Conservation (phyloP, 1,284 basidiomycete species). For the Rhodofomes roseus region DNA sequence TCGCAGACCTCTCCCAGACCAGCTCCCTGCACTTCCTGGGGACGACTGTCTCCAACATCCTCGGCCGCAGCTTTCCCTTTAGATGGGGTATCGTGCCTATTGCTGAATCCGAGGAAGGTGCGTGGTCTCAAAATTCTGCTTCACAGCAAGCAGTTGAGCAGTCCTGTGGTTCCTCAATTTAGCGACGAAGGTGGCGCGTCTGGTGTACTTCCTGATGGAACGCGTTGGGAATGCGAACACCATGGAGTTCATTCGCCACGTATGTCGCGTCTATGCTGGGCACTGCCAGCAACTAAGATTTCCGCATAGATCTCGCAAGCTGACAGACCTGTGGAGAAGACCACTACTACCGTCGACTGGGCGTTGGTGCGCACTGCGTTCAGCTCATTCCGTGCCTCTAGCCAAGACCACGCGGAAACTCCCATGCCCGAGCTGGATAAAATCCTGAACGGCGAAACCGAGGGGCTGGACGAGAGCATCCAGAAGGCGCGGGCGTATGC, state of each 20-base stretch:
- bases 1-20: slow-evolving; percentile 71
- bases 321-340: slow-evolving; percentile 29
- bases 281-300: background rate
- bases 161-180: background rate
- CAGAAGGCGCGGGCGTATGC: slow-evolving; percentile 47
- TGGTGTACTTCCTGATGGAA: slow-evolving; percentile 67
- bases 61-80: slow-evolving; percentile 71
- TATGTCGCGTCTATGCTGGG: slow-evolving; percentile 27
- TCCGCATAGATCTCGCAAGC: slow-evolving; percentile 33
- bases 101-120: slow-evolving; percentile 55
- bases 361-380: slow-evolving; percentile 40
- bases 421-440: slow-evolving; percentile 35
- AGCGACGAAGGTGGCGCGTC: slow-evolving; percentile 69
- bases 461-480: slow-evolving; percentile 7
- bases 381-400: slow-evolving; percentile 29
- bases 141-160: too few relatives aligned
- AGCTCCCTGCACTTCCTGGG: slow-evolving; percentile 60
- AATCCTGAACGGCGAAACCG: slow-evolving; percentile 35
- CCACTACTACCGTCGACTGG: slow-evolving; percentile 42
- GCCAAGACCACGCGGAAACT: slow-evolving; percentile 23
- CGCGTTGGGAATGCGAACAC: slow-evolving; percentile 63
- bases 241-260: slow-evolving; percentile 55
- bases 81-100: slow-evolving; percentile 83
- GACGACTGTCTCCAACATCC: slow-evolving; percentile 61
- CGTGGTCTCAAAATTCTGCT: slow-evolving; percentile 19